Evolutionary conservation across 2,329 filamentous ascomycete genomes (phyloP), one percentile per base, ranked within the genome.

Genomic region (Truncatella angustata): DNA sequence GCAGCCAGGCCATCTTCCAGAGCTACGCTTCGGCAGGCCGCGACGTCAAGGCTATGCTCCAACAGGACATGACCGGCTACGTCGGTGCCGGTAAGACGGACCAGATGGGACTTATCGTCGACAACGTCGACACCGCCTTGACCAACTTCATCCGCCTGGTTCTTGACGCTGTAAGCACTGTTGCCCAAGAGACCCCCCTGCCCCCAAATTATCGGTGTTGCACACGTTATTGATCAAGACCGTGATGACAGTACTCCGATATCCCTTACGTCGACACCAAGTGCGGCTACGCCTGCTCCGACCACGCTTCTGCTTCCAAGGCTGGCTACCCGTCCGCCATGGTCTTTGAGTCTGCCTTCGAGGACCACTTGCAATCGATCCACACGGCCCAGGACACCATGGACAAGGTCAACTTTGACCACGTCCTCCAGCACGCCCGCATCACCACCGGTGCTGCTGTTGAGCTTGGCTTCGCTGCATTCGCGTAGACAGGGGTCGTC

Each of bases 351-450:
- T 77, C 80, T 21, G 71, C 77, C 16, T 82, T 86, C 59, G 76
- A 80, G 51, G 70, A 81, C 64, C 78, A 72, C 51, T 86, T 88
- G 69, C 82, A 84, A 61, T 82, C 85, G 67, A 91, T 92, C 57
- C 88, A 92, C 71, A 84, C 83, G 0, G 85, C 85, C 0, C 80
- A 86, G 54, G 89, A 92, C 65, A 82, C 81, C 63, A 82, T 91
- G 58, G 79, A 87, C 64, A 85, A 83, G 57, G 71, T 92, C 53
- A 85, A 76, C 62, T 86, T 86, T 63, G 75, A 81, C 58, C 84
- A 87, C 66, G 84, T 86, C 74, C 69, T 85, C 11, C 80, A 87
- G 70, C 84, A 87, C 63, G 82, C 81, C 24, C 73, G 72, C 63
- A 63, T 79, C 60, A 76, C 73, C 5, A 63, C 75, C 16, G 75